phyloP scores from a whole-genome alignment of 1,284 basidiomycete genomes.

The Cryptococcus sp. region DNA sequence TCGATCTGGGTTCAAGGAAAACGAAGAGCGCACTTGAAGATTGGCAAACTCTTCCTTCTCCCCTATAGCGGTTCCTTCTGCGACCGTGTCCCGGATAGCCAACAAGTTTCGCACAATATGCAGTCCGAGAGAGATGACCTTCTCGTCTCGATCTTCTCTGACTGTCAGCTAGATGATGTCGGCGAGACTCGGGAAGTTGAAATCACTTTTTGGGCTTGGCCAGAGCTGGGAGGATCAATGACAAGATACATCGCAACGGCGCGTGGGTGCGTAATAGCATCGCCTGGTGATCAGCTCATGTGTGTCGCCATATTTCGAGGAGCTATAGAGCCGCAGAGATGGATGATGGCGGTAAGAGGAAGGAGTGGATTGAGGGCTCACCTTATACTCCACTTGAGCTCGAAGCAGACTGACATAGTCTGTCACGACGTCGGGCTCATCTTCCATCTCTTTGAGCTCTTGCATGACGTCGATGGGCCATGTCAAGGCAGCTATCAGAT shows the following conservation, averaged over 20 bases:
- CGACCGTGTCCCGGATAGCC: constrained; percentile 75
- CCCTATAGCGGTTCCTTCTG: constrained; percentile 61
- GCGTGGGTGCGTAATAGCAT: constrained; percentile 21
- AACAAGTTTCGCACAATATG: constrained; percentile 84
- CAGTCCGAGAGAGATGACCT: constrained; percentile 80
- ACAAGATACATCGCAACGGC: constrained; percentile 39
- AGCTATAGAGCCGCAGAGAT: too few relatives aligned
- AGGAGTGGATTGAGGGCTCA: constrained; percentile 23
- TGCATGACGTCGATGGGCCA: constrained; percentile 93
- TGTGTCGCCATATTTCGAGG: too few relatives aligned
- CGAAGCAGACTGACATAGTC: constrained; percentile 78
- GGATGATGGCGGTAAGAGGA: too few relatives aligned
- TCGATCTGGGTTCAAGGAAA: not conserved
- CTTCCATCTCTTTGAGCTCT: constrained; percentile 81
- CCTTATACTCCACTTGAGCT: constrained; percentile 83
- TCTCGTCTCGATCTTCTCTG: constrained; percentile 68
- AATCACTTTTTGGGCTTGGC: constrained; percentile 41
- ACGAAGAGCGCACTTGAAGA: constrained; percentile 54
- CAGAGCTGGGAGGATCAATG: constrained; percentile 42
- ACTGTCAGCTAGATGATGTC: too few relatives aligned
- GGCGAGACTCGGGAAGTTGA: not conserved
- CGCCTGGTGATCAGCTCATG: too few relatives aligned
- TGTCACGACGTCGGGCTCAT: constrained; percentile 65
- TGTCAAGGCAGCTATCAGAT: constrained; percentile 88
- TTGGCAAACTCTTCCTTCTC: constrained; percentile 69